Base-by-base conservation (phyloP, 768 basidiomycete genomes). In the Hygrocybe punicea region DNA sequence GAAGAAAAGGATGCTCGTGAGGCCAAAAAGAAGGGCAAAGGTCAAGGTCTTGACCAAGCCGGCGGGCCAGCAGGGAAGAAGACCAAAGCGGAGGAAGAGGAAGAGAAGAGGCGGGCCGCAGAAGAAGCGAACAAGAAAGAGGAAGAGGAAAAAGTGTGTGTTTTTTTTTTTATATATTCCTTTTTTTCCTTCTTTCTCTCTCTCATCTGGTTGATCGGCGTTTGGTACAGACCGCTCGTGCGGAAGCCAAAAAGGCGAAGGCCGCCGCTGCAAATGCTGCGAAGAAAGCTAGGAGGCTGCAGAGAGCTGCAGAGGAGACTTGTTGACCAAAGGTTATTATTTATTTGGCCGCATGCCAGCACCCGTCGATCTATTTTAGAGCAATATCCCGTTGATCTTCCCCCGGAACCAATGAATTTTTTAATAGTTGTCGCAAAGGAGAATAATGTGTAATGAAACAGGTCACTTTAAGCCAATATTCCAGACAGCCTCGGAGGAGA, bases 1-100 rank as follows among this genome's bases (percentile, higher is more conserved):
- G 85, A 96, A 68, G 96, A 98, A 74, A 98, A 98, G 72, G 93
- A 89, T 60, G 91, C 91, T 1, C 81, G 93, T 10, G 93, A 94
- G 65, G 89, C 91, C 36, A 98, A 97, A 80, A 94, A 93, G 78
- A 74, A 68, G 53, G 2, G 69, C 65, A 68, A 76, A 78, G 71
- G 70, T 71, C 61, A 73, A 69, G 55, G 61, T 11, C n/a, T n/a
- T n/a, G n/a, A n/a, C n/a, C n/a, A n/a, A n/a, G n/a, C n/a, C n/a
- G n/a, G n/a, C n/a, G 73, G 78, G 29, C 74, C 78, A 9, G 80
- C 78, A 9, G 80, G 78, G 54, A 79, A 86, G 70, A 86, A 85
- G 58, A 85, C 81, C 48, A 87, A 85, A 61, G 86, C 84, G 57
- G 85, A 91, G 69, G 86, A 84, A 63, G 84, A 84, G 66, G 84